Base-by-base conservation (phyloP, 2,329 filamentous ascomycete genomes). In the Penicillium brasilianum region DNA sequence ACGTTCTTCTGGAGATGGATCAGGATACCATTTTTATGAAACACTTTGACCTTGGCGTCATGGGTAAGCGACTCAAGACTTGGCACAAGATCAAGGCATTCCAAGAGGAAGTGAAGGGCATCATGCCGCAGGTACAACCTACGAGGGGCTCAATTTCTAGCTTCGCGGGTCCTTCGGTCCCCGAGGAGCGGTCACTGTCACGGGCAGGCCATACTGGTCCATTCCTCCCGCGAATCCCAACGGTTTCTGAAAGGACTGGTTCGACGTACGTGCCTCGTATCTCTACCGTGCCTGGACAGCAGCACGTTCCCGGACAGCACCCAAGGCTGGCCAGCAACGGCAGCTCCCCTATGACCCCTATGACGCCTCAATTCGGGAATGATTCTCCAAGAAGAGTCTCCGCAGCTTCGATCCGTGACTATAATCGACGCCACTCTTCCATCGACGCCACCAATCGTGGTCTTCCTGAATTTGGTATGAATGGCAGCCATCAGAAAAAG, bases 51-150 rank as follows among this genome's bases (percentile, higher is more conserved):
- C 84, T 98, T 67, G 94, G 94, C 18, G 92, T 93, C 3, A 93
- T 98, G 68, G 94, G 94, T 9, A 86, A 92, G 59, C 86, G 94
- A 63, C 80, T 98, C 63, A 96, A 96, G 76, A 97, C 93, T 2
- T 98, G 94, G 94, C 92, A 97, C 77, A 97, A 95, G 78, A 93
- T 98, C 76, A 96, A 96, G 77, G 83, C 87, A 3, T 84, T 98
- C 65, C 94, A 98, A 74, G 91, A 96, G 71, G 92, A 97, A 76
- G 88, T 95, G 44, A 89, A 86, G 65, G 84, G 85, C 48, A 78
- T 86, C 78, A 70, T 87, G 78, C 79, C 73, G 60, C 73, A 56
- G 13, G 16, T 13, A 14, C 36, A 44, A 20, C 57, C 59, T 32
- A 55, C 63, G 8, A 71, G 74, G 61, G 67, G 72, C 48, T 76